Base-by-base conservation (phyloP, 2,329 filamentous ascomycete species). In the Myrmaecium sp. region DNA sequence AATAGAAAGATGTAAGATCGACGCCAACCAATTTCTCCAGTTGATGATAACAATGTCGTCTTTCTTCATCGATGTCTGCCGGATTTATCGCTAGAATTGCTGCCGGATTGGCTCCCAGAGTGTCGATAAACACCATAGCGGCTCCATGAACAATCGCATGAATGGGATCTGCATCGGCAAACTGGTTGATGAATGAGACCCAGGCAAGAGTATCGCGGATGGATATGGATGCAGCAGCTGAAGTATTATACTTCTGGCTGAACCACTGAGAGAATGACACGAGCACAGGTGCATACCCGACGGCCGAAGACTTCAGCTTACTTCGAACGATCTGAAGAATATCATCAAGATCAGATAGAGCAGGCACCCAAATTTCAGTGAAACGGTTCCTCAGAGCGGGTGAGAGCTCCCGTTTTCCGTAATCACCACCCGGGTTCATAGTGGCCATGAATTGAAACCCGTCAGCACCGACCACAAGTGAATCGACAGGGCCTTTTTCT, bases 361-460 rank as follows among this genome's bases (percentile, higher is more conserved):
- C 69, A 2, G 89, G 83, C 1, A 95, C 89, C 89, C 89, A 98
- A 6, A 99, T 94, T 52, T 99, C 89, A 0, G 89, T 99, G 48
- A 99, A 93, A 33, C 89, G 79, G 47, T 99, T 98, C 23, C 89
- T 69, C 32, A 99, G 58, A 9, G 89, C 91, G 3, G 89, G 89
- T 1, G 89, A 98, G 8, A 99, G 65, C 49, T 99, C 89, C 39
- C 86, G 82, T 57, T 99, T 99, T 36, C 89, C 89, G 48, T 95
- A 98, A 46, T 99, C 89, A 23, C 91, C 89, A 26, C 91, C 91
- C 6, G 89, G 89, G 39, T 99, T 99, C 89, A 99, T 99, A 0
- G 89, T 98, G 3, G 89, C 86, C 32, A 98, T 69, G 52, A 98
- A 94, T 43, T 98, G 84, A 51, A 95, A 99, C 0, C 77, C 80